phyloP scores from a whole-genome alignment of 495 filamentous ascomycete species.

The Aspergillus taichungensis region DNA sequence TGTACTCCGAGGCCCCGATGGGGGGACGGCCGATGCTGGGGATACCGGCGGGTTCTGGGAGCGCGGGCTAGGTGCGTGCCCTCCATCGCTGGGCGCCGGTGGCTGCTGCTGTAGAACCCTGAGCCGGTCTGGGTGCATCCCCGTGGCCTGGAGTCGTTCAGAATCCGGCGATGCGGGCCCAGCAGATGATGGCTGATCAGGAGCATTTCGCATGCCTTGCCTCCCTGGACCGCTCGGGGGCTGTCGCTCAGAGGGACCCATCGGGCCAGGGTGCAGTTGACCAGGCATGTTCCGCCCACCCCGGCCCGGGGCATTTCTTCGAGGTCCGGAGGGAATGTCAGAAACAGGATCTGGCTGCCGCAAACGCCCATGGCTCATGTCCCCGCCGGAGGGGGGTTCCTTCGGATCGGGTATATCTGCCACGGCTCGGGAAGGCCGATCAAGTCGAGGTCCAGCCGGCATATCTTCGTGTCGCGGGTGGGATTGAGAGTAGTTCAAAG shows the following conservation, averaged over 20 bases:
- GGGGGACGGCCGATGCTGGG: constrained; percentile 19
- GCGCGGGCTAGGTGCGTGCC: constrained; percentile 12
- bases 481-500: constrained; percentile 14
- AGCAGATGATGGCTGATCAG: constrained; percentile 17
- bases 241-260: constrained; percentile 22
- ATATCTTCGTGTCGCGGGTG: constrained; percentile 26
- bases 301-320: constrained; percentile 30
- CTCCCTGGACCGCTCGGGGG: constrained; percentile 31
- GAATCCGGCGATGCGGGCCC: constrained; percentile 14
- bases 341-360: constrained; percentile 43
- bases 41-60: constrained; percentile 14
- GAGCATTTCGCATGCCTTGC: constrained; percentile 21
- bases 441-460: constrained; percentile 33
- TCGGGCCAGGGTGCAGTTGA: constrained; percentile 15
- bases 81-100: constrained; percentile 1
- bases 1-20: constrained; percentile 32
- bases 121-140: constrained; percentile 44
- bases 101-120: constrained; percentile 24
- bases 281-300: constrained; percentile 26
- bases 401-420: constrained; percentile 20
- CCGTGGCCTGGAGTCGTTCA: constrained; percentile 24
- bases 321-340: constrained; percentile 65
- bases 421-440: constrained; percentile 16
- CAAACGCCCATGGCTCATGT: constrained; percentile 48
- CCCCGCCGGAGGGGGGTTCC: constrained; percentile 22